These are phyloP conservation scores for Globisporangium orthogonon DNA, from an alignment of 352 stramenopile species.

Conservation along the genomic window DNA sequence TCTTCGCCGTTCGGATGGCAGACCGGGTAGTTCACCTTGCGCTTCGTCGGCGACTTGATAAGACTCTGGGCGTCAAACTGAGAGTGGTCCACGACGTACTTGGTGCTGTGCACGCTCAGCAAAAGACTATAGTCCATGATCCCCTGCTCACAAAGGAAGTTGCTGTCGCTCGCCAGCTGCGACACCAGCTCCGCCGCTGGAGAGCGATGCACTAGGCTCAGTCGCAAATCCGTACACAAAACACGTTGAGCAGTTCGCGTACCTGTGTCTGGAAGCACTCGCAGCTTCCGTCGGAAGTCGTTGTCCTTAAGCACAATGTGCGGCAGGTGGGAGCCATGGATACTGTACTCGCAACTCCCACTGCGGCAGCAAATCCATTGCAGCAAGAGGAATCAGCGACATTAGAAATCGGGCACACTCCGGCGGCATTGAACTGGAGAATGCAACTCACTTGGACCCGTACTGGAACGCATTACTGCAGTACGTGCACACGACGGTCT, in stretches of 20 bases:
- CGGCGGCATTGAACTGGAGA: neutral
- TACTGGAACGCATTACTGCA: conserved; percentile 79
- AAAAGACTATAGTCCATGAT: conserved; percentile 90
- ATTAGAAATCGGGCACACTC: neutral
- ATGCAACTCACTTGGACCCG: conserved; percentile 39
- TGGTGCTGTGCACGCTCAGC: conserved; percentile 80
- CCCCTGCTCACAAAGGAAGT: conserved; percentile 67
- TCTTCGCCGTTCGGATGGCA: conserved; percentile 54
- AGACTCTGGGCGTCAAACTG: conserved; percentile 26
- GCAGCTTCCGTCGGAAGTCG: conserved; percentile 81
- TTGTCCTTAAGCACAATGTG: conserved; percentile 86
- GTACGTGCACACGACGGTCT: conserved; percentile 81
- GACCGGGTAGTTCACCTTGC: conserved; percentile 65
- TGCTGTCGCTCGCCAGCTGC: conserved; percentile 65
- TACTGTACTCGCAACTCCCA: conserved; percentile 69
- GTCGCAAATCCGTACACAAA: neutral
- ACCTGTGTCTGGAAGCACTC: conserved; percentile 53
- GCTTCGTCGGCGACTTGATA: conserved; percentile 51
- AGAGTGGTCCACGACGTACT: conserved; percentile 75
- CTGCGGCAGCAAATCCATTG: conserved; percentile 8
- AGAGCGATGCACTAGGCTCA: neutral
- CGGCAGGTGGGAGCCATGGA: conserved; percentile 66
- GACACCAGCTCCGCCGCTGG: conserved; percentile 47
- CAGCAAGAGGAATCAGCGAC: neutral
- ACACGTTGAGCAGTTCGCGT: neutral